Percentiles rank a stretch among this genome's conserved stretches.
Conservation (phyloP, 352 stramenopile species). For the Globisporangium orthogonon region DNA sequence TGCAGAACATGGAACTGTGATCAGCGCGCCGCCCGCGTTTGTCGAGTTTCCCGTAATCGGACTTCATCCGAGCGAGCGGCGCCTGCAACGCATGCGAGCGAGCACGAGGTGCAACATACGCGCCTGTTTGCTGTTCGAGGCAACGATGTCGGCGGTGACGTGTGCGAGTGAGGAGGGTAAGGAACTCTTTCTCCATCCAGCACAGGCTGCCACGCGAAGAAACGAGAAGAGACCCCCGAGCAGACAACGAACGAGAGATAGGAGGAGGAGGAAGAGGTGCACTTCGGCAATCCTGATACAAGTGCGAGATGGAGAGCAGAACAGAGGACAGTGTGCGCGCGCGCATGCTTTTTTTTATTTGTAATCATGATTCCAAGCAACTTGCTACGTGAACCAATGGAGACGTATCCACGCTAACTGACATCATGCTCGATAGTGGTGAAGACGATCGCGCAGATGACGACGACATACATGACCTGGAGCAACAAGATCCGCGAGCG, state of each 20-base stretch:
- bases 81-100: no score
- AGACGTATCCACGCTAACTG: no score
- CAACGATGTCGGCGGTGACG: not conserved
- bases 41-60: not conserved
- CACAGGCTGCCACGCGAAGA: not conserved
- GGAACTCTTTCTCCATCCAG: not conserved
- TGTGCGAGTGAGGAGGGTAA: not conserved
- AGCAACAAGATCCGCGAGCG: no score
- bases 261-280: conserved; percentile 7
- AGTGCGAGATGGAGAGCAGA: conserved; percentile 22
- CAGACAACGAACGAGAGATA: not conserved
- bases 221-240: not conserved
- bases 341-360: conserved; percentile 27
- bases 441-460: not conserved
- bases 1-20: conserved; percentile 82
- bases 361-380: conserved; percentile 18
- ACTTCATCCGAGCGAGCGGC: not conserved
- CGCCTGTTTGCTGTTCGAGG: not conserved
- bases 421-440: no score
- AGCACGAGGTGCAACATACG: no score
- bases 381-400: no score
- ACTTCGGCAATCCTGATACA: conserved; percentile 15
- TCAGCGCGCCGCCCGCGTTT: no score
- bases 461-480: not conserved
- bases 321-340: conserved; percentile 1